A percentile compares a stretch with the other conserved stretches of the same genome.
Evolutionary conservation across 1,139 yeast species (phyloP).

Genomic region (Candida buenavistaensis): DNA sequence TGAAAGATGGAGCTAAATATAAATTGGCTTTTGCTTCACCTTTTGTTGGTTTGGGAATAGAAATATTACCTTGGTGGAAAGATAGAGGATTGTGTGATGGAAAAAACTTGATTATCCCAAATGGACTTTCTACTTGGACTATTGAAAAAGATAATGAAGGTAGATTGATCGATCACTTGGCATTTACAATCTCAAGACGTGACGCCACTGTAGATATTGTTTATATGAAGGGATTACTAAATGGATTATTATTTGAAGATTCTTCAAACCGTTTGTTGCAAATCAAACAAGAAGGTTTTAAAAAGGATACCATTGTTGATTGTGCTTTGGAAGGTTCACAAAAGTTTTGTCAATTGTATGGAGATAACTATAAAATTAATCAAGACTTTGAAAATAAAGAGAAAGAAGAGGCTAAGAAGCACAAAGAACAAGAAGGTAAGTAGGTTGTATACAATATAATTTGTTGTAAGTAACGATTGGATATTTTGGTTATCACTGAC

Average conservation of each 20-base stretch:
- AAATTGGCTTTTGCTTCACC: slow-evolving; percentile 31
- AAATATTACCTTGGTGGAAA: slow-evolving; percentile 36
- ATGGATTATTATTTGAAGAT: slow-evolving; percentile 2
- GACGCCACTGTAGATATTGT: slow-evolving; percentile 36
- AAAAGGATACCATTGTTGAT: slow-evolving; percentile 5
- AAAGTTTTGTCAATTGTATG: slow-evolving; percentile 21
- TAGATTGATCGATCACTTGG: slow-evolving; percentile 25
- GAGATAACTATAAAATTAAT: slow-evolving; percentile 10
- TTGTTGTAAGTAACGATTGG: too few species aligned
- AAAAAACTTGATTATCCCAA: slow-evolving; percentile 33
- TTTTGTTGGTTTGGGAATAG: slow-evolving; percentile 38
- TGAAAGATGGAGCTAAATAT: slow-evolving; percentile 28
- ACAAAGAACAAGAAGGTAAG: background rate
- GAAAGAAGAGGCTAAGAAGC: slow-evolving; percentile 1
- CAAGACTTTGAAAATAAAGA: background rate
- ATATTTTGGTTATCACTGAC: too few species aligned
- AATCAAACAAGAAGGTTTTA: slow-evolving; percentile 1
- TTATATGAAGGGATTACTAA: slow-evolving; percentile 31
- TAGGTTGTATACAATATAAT: background rate
- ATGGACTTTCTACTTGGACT: slow-evolving; percentile 34
- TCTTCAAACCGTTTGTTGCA: background rate
- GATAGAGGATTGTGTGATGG: slow-evolving; percentile 19
- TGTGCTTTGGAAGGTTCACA: slow-evolving; percentile 20
- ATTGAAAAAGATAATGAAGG: slow-evolving; percentile 16
- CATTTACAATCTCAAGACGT: slow-evolving; percentile 32